These are phyloP conservation scores for Ceratobasidium sp. DNA, from an alignment of 1,284 basidiomycete genomes.

Conservation along the genomic window DNA sequence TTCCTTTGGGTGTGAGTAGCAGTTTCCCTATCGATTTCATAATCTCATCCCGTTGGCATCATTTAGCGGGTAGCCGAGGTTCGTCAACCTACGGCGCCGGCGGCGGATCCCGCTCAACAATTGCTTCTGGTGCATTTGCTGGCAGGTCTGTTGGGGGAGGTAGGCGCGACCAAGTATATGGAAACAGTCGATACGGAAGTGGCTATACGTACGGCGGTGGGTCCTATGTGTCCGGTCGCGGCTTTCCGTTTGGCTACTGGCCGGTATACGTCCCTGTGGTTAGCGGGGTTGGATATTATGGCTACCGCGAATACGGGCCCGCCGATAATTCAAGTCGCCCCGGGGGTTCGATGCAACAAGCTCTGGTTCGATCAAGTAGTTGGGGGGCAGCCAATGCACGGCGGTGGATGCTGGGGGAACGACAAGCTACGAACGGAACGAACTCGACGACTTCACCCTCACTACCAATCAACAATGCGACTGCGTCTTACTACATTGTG, in stretches of 20 bases:
- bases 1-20: conserved; percentile 21
- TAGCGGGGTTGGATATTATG: conserved; percentile 43
- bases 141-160: conserved; percentile 41
- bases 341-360: conserved; percentile 43
- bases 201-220: conserved; percentile 44
- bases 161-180: conserved; percentile 41
- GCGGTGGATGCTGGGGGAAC: conserved; percentile 7
- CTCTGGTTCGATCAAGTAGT: conserved; percentile 35
- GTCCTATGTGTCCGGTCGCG: conserved; percentile 40
- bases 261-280: conserved; percentile 41
- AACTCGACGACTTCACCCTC: conserved; percentile 6
- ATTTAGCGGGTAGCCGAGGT: conserved; percentile 6
- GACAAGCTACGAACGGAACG: conserved; percentile 7
- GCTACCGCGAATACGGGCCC: conserved; percentile 43
- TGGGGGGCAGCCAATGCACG: conserved; percentile 22
- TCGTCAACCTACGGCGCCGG: conserved; percentile 35
- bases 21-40: background rate
- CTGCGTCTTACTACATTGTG: conserved; percentile 45
- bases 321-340: conserved; percentile 41
- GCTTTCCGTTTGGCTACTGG: conserved; percentile 46
- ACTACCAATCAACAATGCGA: conserved; percentile 32
- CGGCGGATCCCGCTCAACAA: background rate
- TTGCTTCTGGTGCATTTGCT: conserved; percentile 39
- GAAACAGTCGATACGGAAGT: conserved; percentile 43
- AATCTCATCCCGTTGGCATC: background rate